These are phyloP conservation scores for Irpex rosettiformis DNA, from an alignment of 1,284 basidiomycete genomes.

Conservation along the genomic window DNA sequence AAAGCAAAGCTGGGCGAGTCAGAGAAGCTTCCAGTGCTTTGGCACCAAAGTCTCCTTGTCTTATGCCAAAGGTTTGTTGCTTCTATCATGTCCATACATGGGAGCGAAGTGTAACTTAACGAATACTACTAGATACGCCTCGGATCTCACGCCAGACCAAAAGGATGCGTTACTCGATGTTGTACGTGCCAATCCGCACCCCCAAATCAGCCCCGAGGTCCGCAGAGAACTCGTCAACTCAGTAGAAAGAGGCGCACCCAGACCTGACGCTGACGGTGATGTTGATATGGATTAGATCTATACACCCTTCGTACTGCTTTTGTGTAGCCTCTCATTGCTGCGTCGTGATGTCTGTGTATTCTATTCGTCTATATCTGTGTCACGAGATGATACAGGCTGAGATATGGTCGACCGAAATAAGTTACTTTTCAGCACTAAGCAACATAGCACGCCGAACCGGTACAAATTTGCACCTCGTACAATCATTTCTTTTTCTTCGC, in stretches of 20 bases:
- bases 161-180: slow-evolving; percentile 97
- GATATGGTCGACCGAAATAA: background rate
- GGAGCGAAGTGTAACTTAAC: background rate
- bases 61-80: slow-evolving; percentile 84
- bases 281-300: slow-evolving; percentile 24
- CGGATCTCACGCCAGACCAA: slow-evolving; percentile 96
- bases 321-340: background rate
- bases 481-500: slow-evolving; percentile 20
- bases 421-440: background rate
- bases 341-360: background rate
- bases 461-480: background rate
- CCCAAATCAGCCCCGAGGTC: slow-evolving; percentile 88
- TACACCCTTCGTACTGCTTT: background rate
- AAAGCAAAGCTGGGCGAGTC: slow-evolving; percentile 65
- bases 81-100: background rate
- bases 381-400: background rate
- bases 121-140: slow-evolving; percentile 69
- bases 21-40: slow-evolving; percentile 88
- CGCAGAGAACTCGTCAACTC: slow-evolving; percentile 82
- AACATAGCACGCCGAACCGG: too few species aligned
- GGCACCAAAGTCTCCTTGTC: slow-evolving; percentile 96
- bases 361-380: background rate
- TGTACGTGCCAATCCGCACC: slow-evolving; percentile 82
- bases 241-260: slow-evolving; percentile 67
- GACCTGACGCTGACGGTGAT: slow-evolving; percentile 44